Base-by-base conservation (phyloP, 495 filamentous ascomycete species). In the Trichoderma virens region DNA sequence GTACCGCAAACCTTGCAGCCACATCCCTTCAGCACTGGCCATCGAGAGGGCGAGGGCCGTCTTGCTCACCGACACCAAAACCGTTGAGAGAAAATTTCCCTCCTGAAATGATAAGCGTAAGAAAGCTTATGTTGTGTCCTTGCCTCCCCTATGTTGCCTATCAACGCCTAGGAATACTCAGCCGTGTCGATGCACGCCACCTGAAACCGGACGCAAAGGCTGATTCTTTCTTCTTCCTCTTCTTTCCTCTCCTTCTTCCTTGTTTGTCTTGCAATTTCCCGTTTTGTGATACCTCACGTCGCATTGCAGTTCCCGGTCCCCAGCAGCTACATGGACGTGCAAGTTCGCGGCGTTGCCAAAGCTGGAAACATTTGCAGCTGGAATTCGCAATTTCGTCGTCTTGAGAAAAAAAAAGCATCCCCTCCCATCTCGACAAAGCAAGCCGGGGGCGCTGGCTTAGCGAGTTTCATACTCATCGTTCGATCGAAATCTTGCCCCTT, bases 401-500 rank as follows among this genome's bases (percentile, higher is more conserved):
- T 30, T 13, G 13, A 56, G 51, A 27, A 27, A 56, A 5, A 20
- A 47, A 47, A 20, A 47, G 20, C 2, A 3, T 18, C 43, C 43
- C 4, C 11, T 30, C 25, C 23, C 51, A 5, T 56, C 51, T 11
- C 51, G 18, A 30, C 51, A 56, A 9, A 11, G 5, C n/a, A 16
- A 18, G 16, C 51, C 16, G 51, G 51, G 25, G 27, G 27, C 25
- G 23, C 27, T 30, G 51, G 45, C 51, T 56, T 56, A 30, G 51
- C 51, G 51, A 56, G 51, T 56, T 56, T 56, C 51, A 56, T 25
- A 25, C 7, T 16, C 51, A 56, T 56, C 51, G 51, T 56, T 56
- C 51, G 51, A 56, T 56, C 51, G 51, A 56, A 47, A 56, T 56
- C 51, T 56, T 56, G 51, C 51, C 51, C 51, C 51, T 56, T 56